phyloP scores from a whole-genome alignment of 1,139 yeast species.

The Suhomyces bokatorum region DNA sequence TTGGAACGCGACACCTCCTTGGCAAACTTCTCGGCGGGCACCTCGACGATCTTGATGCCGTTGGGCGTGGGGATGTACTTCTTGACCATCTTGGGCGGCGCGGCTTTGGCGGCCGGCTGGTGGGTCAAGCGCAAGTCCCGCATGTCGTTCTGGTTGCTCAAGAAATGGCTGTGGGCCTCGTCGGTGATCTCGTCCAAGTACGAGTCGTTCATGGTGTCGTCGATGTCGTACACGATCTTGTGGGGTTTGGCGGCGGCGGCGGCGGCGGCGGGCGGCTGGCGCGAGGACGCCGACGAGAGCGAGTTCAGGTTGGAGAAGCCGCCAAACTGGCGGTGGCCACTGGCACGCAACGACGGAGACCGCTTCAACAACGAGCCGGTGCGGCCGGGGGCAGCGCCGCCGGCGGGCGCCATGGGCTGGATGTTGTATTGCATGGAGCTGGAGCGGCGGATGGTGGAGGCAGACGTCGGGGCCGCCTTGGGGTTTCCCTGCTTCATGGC shows the following conservation, averaged over 20 bases:
- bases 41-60: conserved; percentile 50
- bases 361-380: conserved; percentile 8
- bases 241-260: conserved; percentile 4
- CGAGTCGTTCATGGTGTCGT: conserved; percentile 32
- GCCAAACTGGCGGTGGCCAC: neutral
- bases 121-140: conserved; percentile 19
- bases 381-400: neutral
- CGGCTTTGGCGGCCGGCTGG: conserved; percentile 1
- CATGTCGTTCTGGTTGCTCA: conserved; percentile 16
- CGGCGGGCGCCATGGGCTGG: conserved; percentile 11
- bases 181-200: conserved; percentile 31
- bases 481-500: conserved; percentile 20
- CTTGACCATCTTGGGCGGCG: conserved; percentile 39
- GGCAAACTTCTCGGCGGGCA: conserved; percentile 41
- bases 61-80: conserved; percentile 50
- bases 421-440: conserved; percentile 17
- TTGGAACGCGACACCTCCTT: conserved; percentile 44
- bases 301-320: conserved; percentile 2
- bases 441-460: conserved; percentile 15
- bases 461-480: conserved; percentile 10
- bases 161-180: conserved; percentile 11
- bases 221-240: conserved; percentile 25
- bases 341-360: conserved; percentile 7
- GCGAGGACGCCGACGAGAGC: neutral
- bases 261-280: neutral